phyloP scores from a whole-genome alignment of 2,329 filamentous ascomycete genomes.

The Aspergillus proliferans region DNA sequence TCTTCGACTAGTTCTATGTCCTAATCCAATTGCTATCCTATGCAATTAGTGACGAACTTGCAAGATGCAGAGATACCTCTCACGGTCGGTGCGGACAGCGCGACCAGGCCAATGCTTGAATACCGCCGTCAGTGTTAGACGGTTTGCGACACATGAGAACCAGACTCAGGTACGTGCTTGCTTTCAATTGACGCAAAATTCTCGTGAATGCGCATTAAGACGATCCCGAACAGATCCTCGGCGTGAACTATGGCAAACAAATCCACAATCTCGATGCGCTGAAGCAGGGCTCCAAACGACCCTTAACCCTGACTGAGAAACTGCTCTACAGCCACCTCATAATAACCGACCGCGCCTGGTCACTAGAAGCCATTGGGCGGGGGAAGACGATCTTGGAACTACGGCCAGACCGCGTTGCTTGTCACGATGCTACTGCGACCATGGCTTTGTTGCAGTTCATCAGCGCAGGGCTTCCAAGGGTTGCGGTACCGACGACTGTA shows the following conservation, averaged over 20 bases:
- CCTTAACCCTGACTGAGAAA: constrained; percentile 36
- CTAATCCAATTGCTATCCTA: neutral
- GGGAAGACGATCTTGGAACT: constrained; percentile 35
- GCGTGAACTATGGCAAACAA: constrained; percentile 5
- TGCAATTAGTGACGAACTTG: neutral
- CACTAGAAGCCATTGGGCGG: constrained; percentile 24
- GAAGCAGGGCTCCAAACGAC: constrained; percentile 9
- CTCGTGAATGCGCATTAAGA: neutral
- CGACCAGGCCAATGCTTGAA: neutral
- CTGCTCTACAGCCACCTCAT: constrained; percentile 35
- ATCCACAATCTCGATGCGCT: constrained; percentile 3
- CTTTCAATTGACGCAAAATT: neutral
- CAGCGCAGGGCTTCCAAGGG: constrained; percentile 34
- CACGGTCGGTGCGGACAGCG: neutral
- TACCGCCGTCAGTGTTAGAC: neutral
- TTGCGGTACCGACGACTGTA: constrained; percentile 34
- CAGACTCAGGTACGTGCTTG: neutral
- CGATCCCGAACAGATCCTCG: neutral
- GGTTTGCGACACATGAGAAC: neutral
- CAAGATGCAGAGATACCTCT: neutral
- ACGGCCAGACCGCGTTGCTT: constrained; percentile 36
- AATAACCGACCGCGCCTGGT: constrained; percentile 14
- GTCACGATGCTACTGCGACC: constrained; percentile 39
- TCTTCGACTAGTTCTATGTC: neutral
- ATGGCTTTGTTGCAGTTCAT: constrained; percentile 42